Base-by-base conservation (phyloP, 1,284 basidiomycete species). In the Moesziomyces globuligerus region DNA sequence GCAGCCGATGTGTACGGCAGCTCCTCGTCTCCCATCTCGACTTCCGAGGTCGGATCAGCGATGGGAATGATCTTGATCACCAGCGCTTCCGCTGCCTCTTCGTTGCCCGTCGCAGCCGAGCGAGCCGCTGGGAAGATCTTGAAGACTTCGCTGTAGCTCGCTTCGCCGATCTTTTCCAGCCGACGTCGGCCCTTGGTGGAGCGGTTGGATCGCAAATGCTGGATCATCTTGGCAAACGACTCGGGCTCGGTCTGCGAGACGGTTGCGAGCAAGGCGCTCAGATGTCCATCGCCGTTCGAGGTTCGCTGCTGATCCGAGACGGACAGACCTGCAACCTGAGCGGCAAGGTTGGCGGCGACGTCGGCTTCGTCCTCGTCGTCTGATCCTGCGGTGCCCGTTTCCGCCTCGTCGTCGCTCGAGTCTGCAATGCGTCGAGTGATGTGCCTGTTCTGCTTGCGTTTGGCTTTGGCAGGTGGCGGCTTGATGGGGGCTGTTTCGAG, bases 111-210 rank as follows among this genome's bases (percentile, higher is more conserved):
- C 8, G 42, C 24, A 9, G 23, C 23, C 7, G 41, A 29, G 9
- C 20, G 24, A 11, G 41, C 34, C 10, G 47, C 25, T 2, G 42
- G 13, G 26, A 36, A 56, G 20, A 72, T 45, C 25, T 61, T 90
- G 83, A 93, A 98, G n/a, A 98, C 96, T 80, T 98, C 95, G 0
- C 93, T 96, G 83, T 91, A 98, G 45, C 91, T 93, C 11, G 95
- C 95, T 84, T 98, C 95, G 42, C 94, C 95, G 50, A 97, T 89
- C 84, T 98, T 98, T 66, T 85, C 67, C 5, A 73, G 32, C 1
- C 61, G 55, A 5, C 56, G 49, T 4, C 45, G 43, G n/a, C 44
- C 17, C 18, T 47, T 54, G 7, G 46, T 36, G 0, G 48, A 25
- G n/a, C 17, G 28, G 0, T 43, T 34, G 1, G 42, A 39, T 3